A percentile compares a stretch with the other conserved stretches of the same genome.
phyloP scores from a whole-genome alignment of 2,329 filamentous ascomycete species.

The Pyricularia sp. region DNA sequence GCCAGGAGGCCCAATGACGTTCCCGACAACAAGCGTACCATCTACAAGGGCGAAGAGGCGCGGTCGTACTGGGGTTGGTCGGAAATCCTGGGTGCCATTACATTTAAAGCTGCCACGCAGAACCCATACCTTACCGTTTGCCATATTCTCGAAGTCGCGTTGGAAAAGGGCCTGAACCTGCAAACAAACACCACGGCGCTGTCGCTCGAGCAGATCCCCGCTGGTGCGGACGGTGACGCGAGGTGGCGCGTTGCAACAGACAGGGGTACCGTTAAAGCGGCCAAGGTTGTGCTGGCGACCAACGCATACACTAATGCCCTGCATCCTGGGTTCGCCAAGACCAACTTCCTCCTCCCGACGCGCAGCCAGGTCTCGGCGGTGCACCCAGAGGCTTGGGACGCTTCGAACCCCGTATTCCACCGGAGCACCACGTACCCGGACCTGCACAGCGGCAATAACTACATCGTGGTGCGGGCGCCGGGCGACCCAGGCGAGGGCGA shows the following conservation, averaged over 20 bases:
- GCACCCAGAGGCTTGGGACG: background rate
- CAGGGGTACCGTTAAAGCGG: slow-evolving; percentile 22
- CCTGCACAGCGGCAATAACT: slow-evolving; percentile 49
- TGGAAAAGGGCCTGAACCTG: slow-evolving; percentile 35
- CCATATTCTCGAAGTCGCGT: slow-evolving; percentile 31
- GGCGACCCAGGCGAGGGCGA: slow-evolving; percentile 33
- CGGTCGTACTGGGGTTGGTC: slow-evolving; percentile 19
- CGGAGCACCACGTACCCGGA: slow-evolving; percentile 38
- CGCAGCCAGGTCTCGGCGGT: background rate
- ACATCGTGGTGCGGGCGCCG: slow-evolving; percentile 50
- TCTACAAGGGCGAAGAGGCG: slow-evolving; percentile 25
- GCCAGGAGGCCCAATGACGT: slow-evolving; percentile 12
- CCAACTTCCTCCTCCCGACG: background rate
- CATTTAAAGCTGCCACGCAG: slow-evolving; percentile 36
- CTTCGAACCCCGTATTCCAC: slow-evolving; percentile 16
- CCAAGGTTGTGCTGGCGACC: slow-evolving; percentile 16
- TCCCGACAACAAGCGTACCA: slow-evolving; percentile 27
- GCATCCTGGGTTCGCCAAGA: slow-evolving; percentile 24
- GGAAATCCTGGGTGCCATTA: slow-evolving; percentile 29
- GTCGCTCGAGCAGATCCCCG: slow-evolving; percentile 6
- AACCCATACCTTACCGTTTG: slow-evolving; percentile 42
- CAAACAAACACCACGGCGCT: slow-evolving; percentile 41
- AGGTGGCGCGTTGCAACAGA: slow-evolving; percentile 16
- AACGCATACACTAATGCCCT: slow-evolving; percentile 23
- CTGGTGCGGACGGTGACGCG: slow-evolving; percentile 20